Evolutionary conservation across 2,329 filamentous ascomycete species (phyloP).

Genomic region (Sporothrix luriei): DNA sequence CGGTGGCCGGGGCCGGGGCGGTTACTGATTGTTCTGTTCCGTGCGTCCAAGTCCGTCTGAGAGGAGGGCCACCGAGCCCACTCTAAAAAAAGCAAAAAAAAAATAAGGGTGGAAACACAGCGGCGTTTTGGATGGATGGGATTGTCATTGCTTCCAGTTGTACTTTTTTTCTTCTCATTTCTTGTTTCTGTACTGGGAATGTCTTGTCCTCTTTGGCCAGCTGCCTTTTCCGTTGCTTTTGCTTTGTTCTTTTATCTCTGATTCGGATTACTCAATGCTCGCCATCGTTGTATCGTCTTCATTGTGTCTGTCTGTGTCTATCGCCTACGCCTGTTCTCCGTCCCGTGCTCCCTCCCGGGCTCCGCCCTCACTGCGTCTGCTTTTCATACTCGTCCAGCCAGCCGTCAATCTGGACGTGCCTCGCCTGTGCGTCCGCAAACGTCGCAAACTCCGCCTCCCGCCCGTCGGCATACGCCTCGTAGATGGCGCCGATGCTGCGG

Average conservation of each 20-base stretch:
- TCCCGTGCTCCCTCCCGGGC: too few species aligned
- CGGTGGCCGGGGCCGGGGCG: slow-evolving; percentile 27
- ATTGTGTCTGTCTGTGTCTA: background rate
- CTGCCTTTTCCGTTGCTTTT: background rate
- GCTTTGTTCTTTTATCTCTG: background rate
- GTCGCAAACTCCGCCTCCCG: slow-evolving; percentile 41
- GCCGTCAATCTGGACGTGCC: slow-evolving; percentile 52
- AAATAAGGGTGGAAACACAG: slow-evolving; percentile 24
- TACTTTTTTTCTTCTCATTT: background rate
- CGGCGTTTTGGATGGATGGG: slow-evolving; percentile 33
- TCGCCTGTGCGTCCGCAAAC: slow-evolving; percentile 49
- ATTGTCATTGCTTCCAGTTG: background rate
- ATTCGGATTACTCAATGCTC: background rate
- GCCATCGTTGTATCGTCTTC: slow-evolving; percentile 1
- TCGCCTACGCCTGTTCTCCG: background rate
- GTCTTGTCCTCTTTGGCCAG: background rate
- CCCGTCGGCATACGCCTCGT: slow-evolving; percentile 56
- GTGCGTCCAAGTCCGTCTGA: too few species aligned
- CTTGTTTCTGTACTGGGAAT: slow-evolving; percentile 1
- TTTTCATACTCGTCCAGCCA: slow-evolving; percentile 26
- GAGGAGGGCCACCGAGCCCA: background rate
- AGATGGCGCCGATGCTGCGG: slow-evolving; percentile 57
- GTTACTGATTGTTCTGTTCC: slow-evolving; percentile 12
- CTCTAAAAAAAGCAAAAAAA: background rate
- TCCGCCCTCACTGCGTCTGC: background rate